Conservation (phyloP, 768 basidiomycete genomes). For the Kwoniella dendrophila region DNA sequence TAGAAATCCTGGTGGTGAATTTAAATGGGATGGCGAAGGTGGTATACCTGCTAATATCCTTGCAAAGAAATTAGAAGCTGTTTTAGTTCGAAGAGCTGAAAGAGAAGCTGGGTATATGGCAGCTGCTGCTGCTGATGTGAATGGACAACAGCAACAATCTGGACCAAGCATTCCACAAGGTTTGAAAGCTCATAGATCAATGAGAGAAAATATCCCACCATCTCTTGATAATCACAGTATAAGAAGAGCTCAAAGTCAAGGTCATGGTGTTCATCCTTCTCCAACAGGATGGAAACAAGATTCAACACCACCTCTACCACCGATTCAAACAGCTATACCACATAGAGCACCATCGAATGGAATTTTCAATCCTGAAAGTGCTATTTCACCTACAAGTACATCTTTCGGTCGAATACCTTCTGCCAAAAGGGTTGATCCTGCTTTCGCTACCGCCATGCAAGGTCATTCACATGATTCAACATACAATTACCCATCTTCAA, state of each 20-base stretch:
- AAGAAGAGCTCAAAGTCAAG: slow-evolving; percentile 18
- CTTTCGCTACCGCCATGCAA: slow-evolving; percentile 9
- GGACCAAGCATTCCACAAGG: slow-evolving; percentile 6
- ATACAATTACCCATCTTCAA: background rate
- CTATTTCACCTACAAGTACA: slow-evolving; percentile 20
- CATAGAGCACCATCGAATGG: slow-evolving; percentile 1
- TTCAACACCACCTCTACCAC: slow-evolving; percentile 2
- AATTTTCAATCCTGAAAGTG: slow-evolving; percentile 2
- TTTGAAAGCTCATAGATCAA: slow-evolving; percentile 12
- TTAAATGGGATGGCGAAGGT: slow-evolving; percentile 51
- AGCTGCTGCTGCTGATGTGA: background rate
- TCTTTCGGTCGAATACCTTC: slow-evolving; percentile 21
- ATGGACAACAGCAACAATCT: background rate
- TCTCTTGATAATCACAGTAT: slow-evolving; percentile 5
- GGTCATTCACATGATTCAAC: background rate
- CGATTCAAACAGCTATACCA: slow-evolving; percentile 11
- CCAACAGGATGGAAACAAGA: background rate
- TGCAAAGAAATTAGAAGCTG: slow-evolving; percentile 28
- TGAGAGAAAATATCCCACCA: slow-evolving; percentile 4
- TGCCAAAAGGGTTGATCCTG: slow-evolving; percentile 9
- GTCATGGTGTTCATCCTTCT: slow-evolving; percentile 10
- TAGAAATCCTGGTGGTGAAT: slow-evolving; percentile 39
- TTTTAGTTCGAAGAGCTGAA: slow-evolving; percentile 5
- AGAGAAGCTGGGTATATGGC: too few species aligned
- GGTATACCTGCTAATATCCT: slow-evolving; percentile 46